A percentile compares a stretch with the other conserved stretches of the same genome.
These are phyloP conservation scores for Globisporangium cylindrosporum DNA, from an alignment of 352 stramenopile genomes.

Conservation along the genomic window DNA sequence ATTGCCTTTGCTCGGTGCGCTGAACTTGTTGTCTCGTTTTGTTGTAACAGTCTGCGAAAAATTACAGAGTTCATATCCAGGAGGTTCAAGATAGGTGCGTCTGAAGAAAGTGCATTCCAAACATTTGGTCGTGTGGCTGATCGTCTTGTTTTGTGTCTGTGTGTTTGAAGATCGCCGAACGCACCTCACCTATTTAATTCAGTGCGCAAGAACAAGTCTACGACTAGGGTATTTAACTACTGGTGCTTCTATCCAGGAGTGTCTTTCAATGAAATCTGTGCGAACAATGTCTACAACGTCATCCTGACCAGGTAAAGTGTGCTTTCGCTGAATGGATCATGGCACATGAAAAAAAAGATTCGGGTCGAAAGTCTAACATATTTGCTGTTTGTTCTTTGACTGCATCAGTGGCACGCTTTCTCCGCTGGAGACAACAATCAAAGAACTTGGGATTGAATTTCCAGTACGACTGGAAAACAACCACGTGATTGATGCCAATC, in stretches of 20 bases:
- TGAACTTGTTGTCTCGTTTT: not conserved
- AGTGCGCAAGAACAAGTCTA: slow-evolving; percentile 47
- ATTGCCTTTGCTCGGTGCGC: not conserved
- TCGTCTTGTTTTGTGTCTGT: slow-evolving; percentile 23
- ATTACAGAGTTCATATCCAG: slow-evolving; percentile 90
- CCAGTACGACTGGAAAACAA: slow-evolving; percentile 96
- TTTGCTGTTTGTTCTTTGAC: not conserved
- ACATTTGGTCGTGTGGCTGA: slow-evolving; percentile 12
- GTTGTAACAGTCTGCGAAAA: slow-evolving; percentile 47
- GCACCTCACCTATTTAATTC: slow-evolving; percentile 46
- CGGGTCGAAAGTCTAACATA: not conserved
- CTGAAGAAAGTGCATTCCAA: not conserved
- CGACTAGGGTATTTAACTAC: slow-evolving; percentile 93
- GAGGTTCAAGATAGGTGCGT: slow-evolving; percentile 73
- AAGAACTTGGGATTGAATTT: slow-evolving; percentile 97
- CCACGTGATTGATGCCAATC: slow-evolving; percentile 93
- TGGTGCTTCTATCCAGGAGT: slow-evolving; percentile 98
- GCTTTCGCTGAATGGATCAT: not conserved
- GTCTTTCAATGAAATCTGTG: slow-evolving; percentile 94
- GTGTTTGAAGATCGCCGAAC: slow-evolving; percentile 27
- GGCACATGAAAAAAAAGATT: not conserved
- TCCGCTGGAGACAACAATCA: slow-evolving; percentile 94
- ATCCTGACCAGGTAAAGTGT: slow-evolving; percentile 70
- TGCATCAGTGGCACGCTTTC: slow-evolving; percentile 94
- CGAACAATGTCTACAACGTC: slow-evolving; percentile 89